Percentiles rank a stretch among this genome's conserved stretches.
Conservation (phyloP, 495 filamentous ascomycete species). For the Lichina pygmaea region DNA sequence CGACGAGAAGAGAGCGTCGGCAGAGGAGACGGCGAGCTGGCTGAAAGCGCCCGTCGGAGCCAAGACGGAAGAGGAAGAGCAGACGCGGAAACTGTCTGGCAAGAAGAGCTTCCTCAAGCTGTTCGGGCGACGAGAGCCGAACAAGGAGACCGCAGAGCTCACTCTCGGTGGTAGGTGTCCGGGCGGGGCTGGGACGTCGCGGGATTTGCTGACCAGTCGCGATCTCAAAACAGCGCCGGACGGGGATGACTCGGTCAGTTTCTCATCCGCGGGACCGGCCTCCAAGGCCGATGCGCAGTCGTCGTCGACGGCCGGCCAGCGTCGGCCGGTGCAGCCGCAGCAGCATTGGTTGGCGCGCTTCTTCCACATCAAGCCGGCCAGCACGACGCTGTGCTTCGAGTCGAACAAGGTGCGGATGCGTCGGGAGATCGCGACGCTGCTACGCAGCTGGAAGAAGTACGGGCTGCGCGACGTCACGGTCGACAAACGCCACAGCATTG, state of each 20-base stretch:
- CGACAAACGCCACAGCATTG: slow-evolving; percentile 41
- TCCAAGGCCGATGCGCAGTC: not conserved
- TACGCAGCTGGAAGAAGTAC: slow-evolving; percentile 53
- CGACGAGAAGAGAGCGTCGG: too few relatives aligned
- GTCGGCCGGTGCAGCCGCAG: slow-evolving; percentile 24
- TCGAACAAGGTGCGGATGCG: slow-evolving; percentile 39
- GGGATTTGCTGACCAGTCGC: not conserved
- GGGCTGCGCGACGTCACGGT: slow-evolving; percentile 53
- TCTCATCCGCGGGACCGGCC: not conserved
- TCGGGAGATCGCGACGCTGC: slow-evolving; percentile 42
- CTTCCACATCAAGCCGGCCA: slow-evolving; percentile 68
- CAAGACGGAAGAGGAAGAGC: not conserved
- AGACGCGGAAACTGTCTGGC: not conserved
- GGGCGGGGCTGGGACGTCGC: not conserved
- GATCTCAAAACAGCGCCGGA: not conserved
- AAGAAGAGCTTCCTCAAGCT: slow-evolving; percentile 2
- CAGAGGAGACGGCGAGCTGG: too few relatives aligned
- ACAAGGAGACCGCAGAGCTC: not conserved
- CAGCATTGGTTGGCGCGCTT: slow-evolving; percentile 71
- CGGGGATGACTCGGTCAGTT: not conserved
- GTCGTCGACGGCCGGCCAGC: not conserved
- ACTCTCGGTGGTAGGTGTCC: not conserved
- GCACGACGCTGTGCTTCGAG: slow-evolving; percentile 42
- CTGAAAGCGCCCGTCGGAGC: not conserved
- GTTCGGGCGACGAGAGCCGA: not conserved